Evolutionary conservation across 352 stramenopile species (phyloP).

Genomic region (Saprolegnia parasitica): DNA sequence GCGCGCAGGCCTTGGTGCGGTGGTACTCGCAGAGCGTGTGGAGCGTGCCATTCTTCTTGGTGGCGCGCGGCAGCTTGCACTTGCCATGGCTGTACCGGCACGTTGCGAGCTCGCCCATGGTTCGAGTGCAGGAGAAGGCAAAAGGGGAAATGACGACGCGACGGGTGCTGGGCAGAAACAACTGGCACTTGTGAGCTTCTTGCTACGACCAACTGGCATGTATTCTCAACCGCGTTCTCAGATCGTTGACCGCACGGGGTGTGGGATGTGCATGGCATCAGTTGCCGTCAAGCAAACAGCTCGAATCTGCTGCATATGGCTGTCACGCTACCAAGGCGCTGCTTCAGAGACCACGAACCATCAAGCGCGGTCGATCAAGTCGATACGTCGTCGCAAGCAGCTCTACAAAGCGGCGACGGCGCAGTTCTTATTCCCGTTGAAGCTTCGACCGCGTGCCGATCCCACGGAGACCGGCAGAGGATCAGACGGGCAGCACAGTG

Average conservation of each 20-base stretch:
- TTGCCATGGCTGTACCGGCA: conserved; percentile 67
- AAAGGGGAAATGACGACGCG: neutral
- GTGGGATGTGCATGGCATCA: neutral
- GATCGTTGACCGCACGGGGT: neutral
- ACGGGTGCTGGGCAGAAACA: neutral
- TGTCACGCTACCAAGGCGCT: too few species aligned
- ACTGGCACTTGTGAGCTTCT: neutral
- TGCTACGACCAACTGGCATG: too few species aligned
- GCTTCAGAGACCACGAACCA: neutral
- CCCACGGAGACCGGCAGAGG: neutral
- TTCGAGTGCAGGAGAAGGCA: neutral
- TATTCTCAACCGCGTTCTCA: neutral
- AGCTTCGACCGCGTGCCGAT: too few species aligned
- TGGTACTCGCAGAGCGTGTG: conserved; percentile 77
- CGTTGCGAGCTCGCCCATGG: conserved; percentile 20
- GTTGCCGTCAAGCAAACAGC: neutral
- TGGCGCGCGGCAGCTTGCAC: conserved; percentile 59
- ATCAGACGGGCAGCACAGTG: conserved; percentile 1
- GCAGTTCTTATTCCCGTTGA: too few species aligned
- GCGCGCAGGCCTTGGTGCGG: conserved; percentile 73
- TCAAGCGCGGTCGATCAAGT: neutral
- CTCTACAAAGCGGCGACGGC: too few species aligned
- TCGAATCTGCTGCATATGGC: neutral
- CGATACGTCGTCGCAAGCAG: too few species aligned
- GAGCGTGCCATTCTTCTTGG: conserved; percentile 65